Percentiles rank a stretch among this genome's conserved stretches.
Conservation (phyloP, 345 rosid genomes). For the Citropsis articulata region DNA sequence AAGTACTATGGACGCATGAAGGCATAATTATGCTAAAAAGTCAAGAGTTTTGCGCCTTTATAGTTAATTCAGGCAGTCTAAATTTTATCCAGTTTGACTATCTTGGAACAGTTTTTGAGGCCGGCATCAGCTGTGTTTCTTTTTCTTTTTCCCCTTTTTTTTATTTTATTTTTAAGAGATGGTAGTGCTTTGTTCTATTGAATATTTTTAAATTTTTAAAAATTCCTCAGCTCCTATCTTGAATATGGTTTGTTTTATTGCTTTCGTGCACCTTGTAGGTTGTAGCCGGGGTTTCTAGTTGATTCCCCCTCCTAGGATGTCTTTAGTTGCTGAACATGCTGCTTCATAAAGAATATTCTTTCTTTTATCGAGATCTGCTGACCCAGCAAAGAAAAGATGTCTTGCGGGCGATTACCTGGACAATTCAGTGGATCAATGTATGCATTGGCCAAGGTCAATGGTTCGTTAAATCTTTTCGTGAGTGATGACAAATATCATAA, state of each 20-base stretch:
- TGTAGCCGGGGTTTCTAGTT: not conserved
- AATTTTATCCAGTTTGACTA: not conserved
- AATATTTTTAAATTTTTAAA: not conserved
- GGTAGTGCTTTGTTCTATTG: not conserved
- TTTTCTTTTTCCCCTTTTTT: not conserved
- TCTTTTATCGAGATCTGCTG: no score
- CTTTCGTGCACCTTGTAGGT: not conserved
- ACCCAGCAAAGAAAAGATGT: no score
- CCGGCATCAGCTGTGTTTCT: not conserved
- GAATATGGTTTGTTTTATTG: not conserved
- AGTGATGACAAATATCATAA: no score
- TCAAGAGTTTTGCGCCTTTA: not conserved
- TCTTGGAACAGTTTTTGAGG: not conserved
- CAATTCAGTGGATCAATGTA: no score
- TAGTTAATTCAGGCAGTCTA: not conserved
- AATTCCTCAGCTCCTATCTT: not conserved
- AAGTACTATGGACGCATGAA: slow-evolving; percentile 59
- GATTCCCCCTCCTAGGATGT: not conserved
- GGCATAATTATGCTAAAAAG: slow-evolving; percentile 31
- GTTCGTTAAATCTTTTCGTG: not conserved
- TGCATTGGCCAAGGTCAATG: no score
- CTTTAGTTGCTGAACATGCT: no score
- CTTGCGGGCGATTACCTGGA: no score
- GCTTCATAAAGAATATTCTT: no score
- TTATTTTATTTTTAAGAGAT: not conserved